Evolutionary conservation across 495 filamentous ascomycete species (phyloP).

Genomic region (Articulospora tetracladia): DNA sequence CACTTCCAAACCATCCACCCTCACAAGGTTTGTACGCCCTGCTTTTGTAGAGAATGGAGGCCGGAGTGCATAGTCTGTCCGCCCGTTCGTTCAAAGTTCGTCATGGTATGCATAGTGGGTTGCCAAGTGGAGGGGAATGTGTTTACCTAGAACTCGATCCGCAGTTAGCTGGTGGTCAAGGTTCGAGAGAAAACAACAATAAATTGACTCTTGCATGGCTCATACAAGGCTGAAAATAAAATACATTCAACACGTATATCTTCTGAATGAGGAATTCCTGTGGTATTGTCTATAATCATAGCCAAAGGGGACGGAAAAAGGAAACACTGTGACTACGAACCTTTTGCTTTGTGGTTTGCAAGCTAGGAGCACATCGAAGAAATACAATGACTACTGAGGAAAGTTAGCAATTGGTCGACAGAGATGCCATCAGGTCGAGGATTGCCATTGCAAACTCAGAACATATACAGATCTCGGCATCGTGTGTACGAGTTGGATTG

Average conservation of each 20-base stretch:
- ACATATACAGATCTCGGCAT: background rate
- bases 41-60: slow-evolving; percentile 55
- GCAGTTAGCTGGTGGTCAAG: slow-evolving; percentile 32
- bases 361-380: background rate
- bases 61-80: slow-evolving; percentile 82
- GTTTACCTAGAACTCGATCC: slow-evolving; percentile 48
- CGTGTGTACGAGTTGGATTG: slow-evolving; percentile 75
- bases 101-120: slow-evolving; percentile 51
- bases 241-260: slow-evolving; percentile 75
- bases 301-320: slow-evolving; percentile 29
- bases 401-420: background rate
- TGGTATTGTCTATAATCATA: slow-evolving; percentile 86
- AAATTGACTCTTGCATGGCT: slow-evolving; percentile 33
- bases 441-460: background rate
- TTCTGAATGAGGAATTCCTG: slow-evolving; percentile 99
- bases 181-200: background rate
- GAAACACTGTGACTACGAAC: slow-evolving; percentile 40
- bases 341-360: slow-evolving; percentile 39
- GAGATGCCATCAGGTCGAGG: background rate
- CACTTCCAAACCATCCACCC: slow-evolving; percentile 61
- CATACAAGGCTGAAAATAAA: slow-evolving; percentile 99
- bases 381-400: background rate
- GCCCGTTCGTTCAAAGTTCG: slow-evolving; percentile 98
- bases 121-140: slow-evolving; percentile 18
- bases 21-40: slow-evolving; percentile 86